Base-by-base conservation (phyloP, 2,329 filamentous ascomycete species). In the Xylariaceae sp. region DNA sequence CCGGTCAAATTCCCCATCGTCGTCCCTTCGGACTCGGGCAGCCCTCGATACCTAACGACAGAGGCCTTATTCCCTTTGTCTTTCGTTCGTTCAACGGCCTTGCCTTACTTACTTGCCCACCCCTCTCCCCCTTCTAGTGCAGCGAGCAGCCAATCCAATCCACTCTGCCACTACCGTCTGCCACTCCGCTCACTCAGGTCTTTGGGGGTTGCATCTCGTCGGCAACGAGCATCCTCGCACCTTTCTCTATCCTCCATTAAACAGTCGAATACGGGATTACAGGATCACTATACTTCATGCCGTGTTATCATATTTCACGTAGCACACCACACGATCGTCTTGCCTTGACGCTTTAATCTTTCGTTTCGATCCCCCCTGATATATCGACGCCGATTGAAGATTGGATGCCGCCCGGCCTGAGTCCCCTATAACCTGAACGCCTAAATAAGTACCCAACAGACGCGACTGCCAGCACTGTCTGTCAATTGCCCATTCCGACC, bases 231-330 rank as follows among this genome's bases (percentile, higher is more conserved):
- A 42, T 19, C 44, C 55, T 50, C 48, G 46, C 42, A 47, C 48
- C 50, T 61, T 48, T 55, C 50, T 54, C 40, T 45, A 26, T 26
- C 45, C 52, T 47, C 53, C 23, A 26, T 26, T 26, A 37, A 37
- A 37, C 9, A 14, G n/a, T n/a, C n/a, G 14, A 37, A 7, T 12
- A 37, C 7, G 14, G 14, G 14, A 61, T 57, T 57, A 60, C 57
- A 51, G 62, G 53, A 55, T 60, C 56, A 60, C 59, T 37, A 46
- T 56, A 57, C 59, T 56, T 59, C 52, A 62, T 61, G 59, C 59
- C 52, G 61, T 63, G 56, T 49, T 44, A 60, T 62, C 57, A 32
- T 55, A 51, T 55, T 37, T 37, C 32, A 37, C 32, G 32, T 37
- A 37, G 32, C 32, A 37, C 32, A 37, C 32, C n/a, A 37, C 52